Evolutionary conservation across 257 asterid genomes (phyloP), one percentile per base, ranked within the genome.

Genomic region (Knoxia roxburghii): DNA sequence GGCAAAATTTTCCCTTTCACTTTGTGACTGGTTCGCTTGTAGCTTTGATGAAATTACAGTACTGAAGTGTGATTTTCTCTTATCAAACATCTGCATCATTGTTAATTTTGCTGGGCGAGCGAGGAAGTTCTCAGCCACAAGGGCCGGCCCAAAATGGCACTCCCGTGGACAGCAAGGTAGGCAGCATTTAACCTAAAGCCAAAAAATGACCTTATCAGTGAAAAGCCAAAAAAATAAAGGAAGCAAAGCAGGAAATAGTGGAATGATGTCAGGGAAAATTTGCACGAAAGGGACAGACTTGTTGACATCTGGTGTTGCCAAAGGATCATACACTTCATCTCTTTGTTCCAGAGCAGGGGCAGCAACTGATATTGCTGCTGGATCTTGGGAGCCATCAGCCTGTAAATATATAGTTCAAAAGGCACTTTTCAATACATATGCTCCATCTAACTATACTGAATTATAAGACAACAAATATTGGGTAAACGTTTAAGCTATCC

Each of bases 221-320:
- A 50, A 49, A n/a, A 6, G 21, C 33, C 21, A 32, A 48, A 20
- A 10, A 30, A 23, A 3, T 29, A 8, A 49, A 2, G 48, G 30
- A 52, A 37, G 20, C 8, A 2, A 17, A 46, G 33, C 17, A 49
- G 26, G 33, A 48, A 20, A 29, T 39, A 48, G 3, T 46, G 33
- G 15, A 52, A 48, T 41, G n/a, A 3, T 27, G 21, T 46, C 6
- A 18, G 17, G 17, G 39, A 24, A 52, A 39, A 51, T 32, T 54
- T 23, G 66, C 32, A 64, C 41, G 39, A 60, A 58, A 65, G 56
- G 69, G 33, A 52, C 68, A 72, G 88, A 93, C 99, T 87, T 87
- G 88, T 93, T 95, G 68, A 90, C 97, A 30, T 85, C 91, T 2
- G 96, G 96, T 68, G 92, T 70, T 39, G 90, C 94, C 91, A 93